Evolutionary conservation across 2,329 filamentous ascomycete species (phyloP).

Genomic region (Ophiosphaerella narmari): DNA sequence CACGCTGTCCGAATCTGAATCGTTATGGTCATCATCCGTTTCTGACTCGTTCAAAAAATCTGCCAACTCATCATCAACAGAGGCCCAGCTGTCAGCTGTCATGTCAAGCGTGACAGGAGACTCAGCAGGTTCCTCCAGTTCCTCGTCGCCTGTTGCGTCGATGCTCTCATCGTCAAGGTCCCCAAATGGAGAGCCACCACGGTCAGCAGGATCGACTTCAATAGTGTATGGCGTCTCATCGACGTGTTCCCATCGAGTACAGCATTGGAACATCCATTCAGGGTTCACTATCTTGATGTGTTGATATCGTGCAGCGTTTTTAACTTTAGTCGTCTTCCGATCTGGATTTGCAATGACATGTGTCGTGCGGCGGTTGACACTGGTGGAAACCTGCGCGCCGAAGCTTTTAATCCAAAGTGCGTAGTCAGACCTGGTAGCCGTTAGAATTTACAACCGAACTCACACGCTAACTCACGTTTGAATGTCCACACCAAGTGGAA

Average conservation of each 20-base stretch:
- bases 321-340: conserved; percentile 85
- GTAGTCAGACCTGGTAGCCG: conserved; percentile 68
- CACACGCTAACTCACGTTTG: conserved; percentile 53
- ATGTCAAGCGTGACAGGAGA: conserved; percentile 31
- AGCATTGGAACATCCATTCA: conserved; percentile 84
- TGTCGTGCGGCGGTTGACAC: conserved; percentile 61
- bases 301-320: conserved; percentile 77
- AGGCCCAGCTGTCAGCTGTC: conserved; percentile 48
- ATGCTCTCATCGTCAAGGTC: conserved; percentile 52
- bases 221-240: conserved; percentile 81
- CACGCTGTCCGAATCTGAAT: conserved; percentile 41
- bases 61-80: conserved; percentile 71
- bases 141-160: conserved; percentile 46
- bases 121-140: conserved; percentile 33
- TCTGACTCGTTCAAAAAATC: conserved; percentile 67
- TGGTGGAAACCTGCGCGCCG: conserved; percentile 70
- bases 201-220: conserved; percentile 71
- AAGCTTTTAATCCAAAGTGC: conserved; percentile 86
- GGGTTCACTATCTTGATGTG: conserved; percentile 90
- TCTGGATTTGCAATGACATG: conserved; percentile 74
- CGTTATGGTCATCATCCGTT: conserved; percentile 35
- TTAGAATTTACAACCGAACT: conserved; percentile 16
- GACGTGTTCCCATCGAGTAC: conserved; percentile 80
- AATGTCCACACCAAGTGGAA: conserved; percentile 80
- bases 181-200: conserved; percentile 42